Evolutionary conservation across 1,284 basidiomycete genomes (phyloP).

Genomic region (Prillingera fragicola): DNA sequence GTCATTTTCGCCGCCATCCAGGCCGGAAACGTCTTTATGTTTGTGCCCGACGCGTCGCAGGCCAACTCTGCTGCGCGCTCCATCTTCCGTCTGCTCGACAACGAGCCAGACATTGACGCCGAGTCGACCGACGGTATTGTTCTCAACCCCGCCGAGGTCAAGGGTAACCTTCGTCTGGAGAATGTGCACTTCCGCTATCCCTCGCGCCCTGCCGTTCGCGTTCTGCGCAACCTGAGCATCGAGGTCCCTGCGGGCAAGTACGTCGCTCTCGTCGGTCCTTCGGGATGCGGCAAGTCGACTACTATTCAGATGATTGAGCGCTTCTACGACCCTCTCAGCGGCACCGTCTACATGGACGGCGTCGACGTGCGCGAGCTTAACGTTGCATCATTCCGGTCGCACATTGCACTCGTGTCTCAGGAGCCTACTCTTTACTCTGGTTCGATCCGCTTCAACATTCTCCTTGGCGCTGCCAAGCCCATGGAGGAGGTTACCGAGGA

Average conservation of each 20-base stretch:
- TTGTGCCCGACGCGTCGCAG: constrained; percentile 86
- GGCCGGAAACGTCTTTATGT: constrained; percentile 66
- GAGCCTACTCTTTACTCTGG: constrained; percentile 88
- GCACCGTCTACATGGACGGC: constrained; percentile 60
- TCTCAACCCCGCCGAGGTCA: constrained; percentile 51
- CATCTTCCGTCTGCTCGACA: constrained; percentile 73
- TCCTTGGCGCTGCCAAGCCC: constrained; percentile 79
- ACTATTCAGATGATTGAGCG: constrained; percentile 54
- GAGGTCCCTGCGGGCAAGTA: constrained; percentile 79
- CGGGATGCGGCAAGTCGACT: constrained; percentile 59
- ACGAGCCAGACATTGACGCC: constrained; percentile 67
- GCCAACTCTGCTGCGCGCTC: constrained; percentile 72
- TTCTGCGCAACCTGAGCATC: constrained; percentile 71
- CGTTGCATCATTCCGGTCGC: constrained; percentile 72
- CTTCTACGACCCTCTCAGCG: constrained; percentile 52
- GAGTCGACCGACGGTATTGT: constrained; percentile 67
- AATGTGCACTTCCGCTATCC: constrained; percentile 91
- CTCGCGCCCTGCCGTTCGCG: constrained; percentile 78
- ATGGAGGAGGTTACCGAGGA: constrained; percentile 74
- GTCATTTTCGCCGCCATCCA: constrained; percentile 32
- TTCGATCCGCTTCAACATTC: constrained; percentile 77
- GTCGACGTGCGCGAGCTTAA: constrained; percentile 73
- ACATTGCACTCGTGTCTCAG: constrained; percentile 85
- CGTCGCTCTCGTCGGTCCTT: constrained; percentile 83
- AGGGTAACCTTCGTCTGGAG: constrained; percentile 70